phyloP scores from a whole-genome alignment of 2,329 filamentous ascomycete species.

The Apiospora sp. region DNA sequence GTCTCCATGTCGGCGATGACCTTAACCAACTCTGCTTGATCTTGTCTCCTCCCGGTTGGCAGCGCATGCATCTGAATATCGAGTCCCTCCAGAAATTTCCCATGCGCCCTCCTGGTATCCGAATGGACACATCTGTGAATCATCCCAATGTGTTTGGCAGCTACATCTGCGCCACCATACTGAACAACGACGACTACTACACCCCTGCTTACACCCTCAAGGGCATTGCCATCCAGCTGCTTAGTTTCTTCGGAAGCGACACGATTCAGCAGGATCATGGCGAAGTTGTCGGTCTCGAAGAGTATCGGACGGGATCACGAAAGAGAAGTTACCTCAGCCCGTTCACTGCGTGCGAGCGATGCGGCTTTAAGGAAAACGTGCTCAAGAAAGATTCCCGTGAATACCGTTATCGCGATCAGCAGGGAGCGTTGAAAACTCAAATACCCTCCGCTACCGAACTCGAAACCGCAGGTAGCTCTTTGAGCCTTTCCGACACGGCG shows the following conservation, averaged over 20 bases:
- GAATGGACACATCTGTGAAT: constrained; percentile 49
- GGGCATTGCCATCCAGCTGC: constrained; percentile 57
- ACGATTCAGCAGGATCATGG: constrained; percentile 50
- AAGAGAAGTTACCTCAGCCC: accelerated
- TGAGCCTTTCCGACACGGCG: neutral
- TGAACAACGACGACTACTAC: constrained; percentile 51
- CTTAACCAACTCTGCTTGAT: constrained; percentile 51
- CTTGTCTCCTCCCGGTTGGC: constrained; percentile 48
- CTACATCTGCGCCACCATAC: constrained; percentile 57
- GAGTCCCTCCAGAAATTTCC: constrained; percentile 48
- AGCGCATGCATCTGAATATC: constrained; percentile 52
- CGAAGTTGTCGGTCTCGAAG: constrained; percentile 33
- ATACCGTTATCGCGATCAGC: neutral
- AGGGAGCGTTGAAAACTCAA: neutral
- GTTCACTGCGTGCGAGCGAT: neutral
- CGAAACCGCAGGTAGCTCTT: neutral
- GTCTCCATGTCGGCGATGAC: constrained; percentile 48
- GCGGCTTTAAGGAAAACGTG: neutral
- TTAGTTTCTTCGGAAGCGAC: constrained; percentile 60
- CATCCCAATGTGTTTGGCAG: constrained; percentile 55
- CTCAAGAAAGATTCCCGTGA: neutral
- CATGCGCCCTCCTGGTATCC: constrained; percentile 47
- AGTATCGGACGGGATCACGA: constrained; percentile 30
- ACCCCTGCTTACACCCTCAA: constrained; percentile 60
- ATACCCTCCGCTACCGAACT: neutral